phyloP scores from a whole-genome alignment of 345 rosid genomes.

The Erodium maritimum region DNA sequence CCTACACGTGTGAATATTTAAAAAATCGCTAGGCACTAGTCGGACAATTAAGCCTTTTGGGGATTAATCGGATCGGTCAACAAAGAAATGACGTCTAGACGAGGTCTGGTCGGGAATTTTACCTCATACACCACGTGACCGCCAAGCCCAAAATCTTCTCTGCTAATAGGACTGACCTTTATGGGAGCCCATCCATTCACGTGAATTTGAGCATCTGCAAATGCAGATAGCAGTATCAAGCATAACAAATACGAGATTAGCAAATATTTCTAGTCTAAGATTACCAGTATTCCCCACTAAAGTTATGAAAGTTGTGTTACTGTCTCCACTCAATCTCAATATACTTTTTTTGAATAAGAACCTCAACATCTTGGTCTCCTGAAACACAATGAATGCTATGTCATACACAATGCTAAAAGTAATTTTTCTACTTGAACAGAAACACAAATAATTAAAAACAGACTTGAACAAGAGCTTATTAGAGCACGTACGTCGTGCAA shows the following conservation, averaged over 20 bases:
- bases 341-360: too few relatives aligned
- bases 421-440: too few relatives aligned
- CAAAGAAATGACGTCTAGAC: too few relatives aligned
- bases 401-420: background rate
- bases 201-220: constrained; percentile 59
- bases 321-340: constrained; percentile 50
- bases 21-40: too few relatives aligned
- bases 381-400: too few relatives aligned
- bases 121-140: constrained; percentile 54
- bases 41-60: too few relatives aligned
- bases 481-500: too few relatives aligned
- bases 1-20: constrained; percentile 44
- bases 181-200: constrained; percentile 38
- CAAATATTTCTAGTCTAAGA: too few relatives aligned
- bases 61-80: too few relatives aligned
- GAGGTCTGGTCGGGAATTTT: too few relatives aligned
- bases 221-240: background rate
- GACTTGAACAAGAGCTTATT: background rate
- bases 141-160: constrained; percentile 55
- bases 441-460: too few relatives aligned
- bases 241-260: too few relatives aligned
- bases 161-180: constrained; percentile 28
- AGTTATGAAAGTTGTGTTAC: constrained; percentile 48
- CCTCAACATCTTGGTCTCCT: constrained; percentile 43
- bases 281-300: constrained; percentile 74